Evolutionary conservation across 768 basidiomycete genomes (phyloP).

Genomic region (Hortiboletus campestris): DNA sequence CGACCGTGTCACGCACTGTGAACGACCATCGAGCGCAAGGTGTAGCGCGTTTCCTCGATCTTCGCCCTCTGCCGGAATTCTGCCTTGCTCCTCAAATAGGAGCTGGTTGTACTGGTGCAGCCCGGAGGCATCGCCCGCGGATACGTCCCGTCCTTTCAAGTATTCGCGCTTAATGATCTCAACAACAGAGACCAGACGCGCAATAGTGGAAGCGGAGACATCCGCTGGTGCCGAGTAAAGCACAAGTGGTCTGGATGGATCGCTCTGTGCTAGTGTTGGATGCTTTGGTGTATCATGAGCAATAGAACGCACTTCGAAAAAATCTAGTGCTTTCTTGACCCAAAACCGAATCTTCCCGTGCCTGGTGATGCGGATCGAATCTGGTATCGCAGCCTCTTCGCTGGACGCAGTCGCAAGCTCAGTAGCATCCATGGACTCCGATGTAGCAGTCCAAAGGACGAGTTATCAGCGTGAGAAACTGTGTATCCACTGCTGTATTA

Average conservation of each 20-base stretch:
- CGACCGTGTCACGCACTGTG: conserved; percentile 46
- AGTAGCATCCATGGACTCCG: conserved; percentile 15
- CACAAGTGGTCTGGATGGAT: conserved; percentile 47
- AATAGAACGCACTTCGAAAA: conserved; percentile 46
- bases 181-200: conserved; percentile 71
- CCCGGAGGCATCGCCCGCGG: conserved; percentile 45
- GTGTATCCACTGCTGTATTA: neutral
- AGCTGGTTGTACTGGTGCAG: conserved; percentile 79
- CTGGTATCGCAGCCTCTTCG: conserved; percentile 12
- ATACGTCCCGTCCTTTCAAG: conserved; percentile 48
- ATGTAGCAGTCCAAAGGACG: neutral
- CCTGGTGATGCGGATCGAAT: conserved; percentile 52
- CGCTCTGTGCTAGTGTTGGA: conserved; percentile 36
- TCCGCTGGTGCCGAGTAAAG: conserved; percentile 57
- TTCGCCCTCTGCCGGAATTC: conserved; percentile 33
- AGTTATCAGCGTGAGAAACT: conserved; percentile 21
- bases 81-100: conserved; percentile 39
- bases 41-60: conserved; percentile 25
- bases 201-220: conserved; percentile 40
- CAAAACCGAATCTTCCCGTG: conserved; percentile 54
- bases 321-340: conserved; percentile 52
- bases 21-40: conserved; percentile 54
- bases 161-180: conserved; percentile 88
- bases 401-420: conserved; percentile 3
- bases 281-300: neutral